Evolutionary conservation across 1,284 basidiomycete genomes (phyloP).

Genomic region (Cutaneotrichosporon sp.): DNA sequence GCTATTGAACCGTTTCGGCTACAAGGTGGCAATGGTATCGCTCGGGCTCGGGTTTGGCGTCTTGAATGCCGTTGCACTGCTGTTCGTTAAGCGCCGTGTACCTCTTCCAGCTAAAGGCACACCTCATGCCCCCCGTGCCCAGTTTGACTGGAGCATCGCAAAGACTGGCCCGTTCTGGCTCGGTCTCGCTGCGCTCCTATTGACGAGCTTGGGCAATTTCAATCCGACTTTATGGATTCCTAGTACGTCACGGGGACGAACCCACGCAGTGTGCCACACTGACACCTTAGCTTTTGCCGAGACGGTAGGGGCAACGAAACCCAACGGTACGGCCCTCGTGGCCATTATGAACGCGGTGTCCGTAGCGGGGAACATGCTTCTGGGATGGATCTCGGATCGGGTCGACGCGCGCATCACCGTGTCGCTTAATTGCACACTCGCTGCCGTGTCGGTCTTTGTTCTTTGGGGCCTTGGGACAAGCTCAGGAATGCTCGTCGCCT

Average conservation of each 20-base stretch:
- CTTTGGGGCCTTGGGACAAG: conserved; percentile 46
- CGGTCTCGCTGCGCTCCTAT: conserved; percentile 32
- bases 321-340: conserved; percentile 41
- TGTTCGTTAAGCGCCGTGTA: conserved; percentile 42
- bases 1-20: conserved; percentile 40
- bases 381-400: conserved; percentile 43
- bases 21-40: conserved; percentile 42
- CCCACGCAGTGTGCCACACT: background rate
- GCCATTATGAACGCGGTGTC: conserved; percentile 38
- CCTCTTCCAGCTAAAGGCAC: conserved; percentile 17
- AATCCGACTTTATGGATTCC: conserved; percentile 46
- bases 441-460: conserved; percentile 37
- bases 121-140: background rate
- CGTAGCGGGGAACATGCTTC: conserved; percentile 36
- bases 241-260: conserved; percentile 26
- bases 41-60: conserved; percentile 35
- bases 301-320: conserved; percentile 30
- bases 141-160: conserved; percentile 25
- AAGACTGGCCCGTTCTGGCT: conserved; percentile 27
- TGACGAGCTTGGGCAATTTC: conserved; percentile 46
- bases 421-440: conserved; percentile 31
- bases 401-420: conserved; percentile 31
- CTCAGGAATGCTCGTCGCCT: conserved; percentile 25
- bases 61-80: conserved; percentile 31
- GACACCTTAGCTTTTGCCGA: conserved; percentile 38